A percentile compares a stretch with the other conserved stretches of the same genome.
phyloP scores from a whole-genome alignment of 2,329 filamentous ascomycete genomes.

The Colletotrichum sp. region DNA sequence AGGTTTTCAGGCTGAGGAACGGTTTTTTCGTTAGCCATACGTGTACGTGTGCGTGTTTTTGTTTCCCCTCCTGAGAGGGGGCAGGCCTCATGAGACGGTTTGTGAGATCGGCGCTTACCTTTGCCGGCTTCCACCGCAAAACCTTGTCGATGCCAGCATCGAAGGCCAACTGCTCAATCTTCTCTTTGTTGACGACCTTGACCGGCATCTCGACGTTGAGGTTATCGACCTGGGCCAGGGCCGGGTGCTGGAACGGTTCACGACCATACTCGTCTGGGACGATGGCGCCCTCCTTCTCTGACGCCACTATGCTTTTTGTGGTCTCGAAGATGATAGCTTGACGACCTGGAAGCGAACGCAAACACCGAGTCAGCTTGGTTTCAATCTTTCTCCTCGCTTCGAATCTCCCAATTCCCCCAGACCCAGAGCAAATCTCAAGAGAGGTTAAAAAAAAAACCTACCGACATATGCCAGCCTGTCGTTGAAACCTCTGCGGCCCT shows the following conservation, averaged over 20 bases:
- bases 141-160: constrained; percentile 75
- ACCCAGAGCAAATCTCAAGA: background rate
- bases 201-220: constrained; percentile 65
- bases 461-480: constrained; percentile 89
- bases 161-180: constrained; percentile 70
- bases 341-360: constrained; percentile 24
- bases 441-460: constrained; percentile 43
- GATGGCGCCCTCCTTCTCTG: constrained; percentile 26
- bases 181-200: constrained; percentile 65
- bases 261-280: constrained; percentile 58
- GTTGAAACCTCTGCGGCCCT: constrained; percentile 92
- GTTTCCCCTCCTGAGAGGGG: background rate
- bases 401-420: background rate
- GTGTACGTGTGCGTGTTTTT: background rate
- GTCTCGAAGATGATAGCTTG: constrained; percentile 30
- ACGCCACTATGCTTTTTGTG: constrained; percentile 58
- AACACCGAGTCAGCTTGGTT: constrained; percentile 4
- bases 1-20: constrained; percentile 65
- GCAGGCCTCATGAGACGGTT: background rate
- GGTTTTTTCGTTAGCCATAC: background rate
- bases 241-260: constrained; percentile 70
- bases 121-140: constrained; percentile 85
- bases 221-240: constrained; percentile 75
- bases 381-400: background rate
- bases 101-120: constrained; percentile 57